A percentile compares a stretch with the other conserved stretches of the same genome.
These are phyloP conservation scores for Cyberlindnera mississippiensis DNA, from an alignment of 805 yeast species.

Conservation along the genomic window DNA sequence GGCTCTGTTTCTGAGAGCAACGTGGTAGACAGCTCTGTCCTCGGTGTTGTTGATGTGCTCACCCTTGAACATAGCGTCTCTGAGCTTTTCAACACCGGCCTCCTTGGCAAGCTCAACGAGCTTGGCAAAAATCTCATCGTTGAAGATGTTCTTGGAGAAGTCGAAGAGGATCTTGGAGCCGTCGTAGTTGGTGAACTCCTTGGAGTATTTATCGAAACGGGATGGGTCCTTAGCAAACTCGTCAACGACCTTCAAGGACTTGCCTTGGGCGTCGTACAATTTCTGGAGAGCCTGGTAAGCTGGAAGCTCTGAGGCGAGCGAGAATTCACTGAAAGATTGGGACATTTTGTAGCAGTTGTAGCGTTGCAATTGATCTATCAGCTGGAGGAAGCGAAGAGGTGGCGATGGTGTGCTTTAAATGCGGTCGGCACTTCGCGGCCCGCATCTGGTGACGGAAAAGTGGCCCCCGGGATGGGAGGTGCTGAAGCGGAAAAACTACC, in stretches of 20 bases:
- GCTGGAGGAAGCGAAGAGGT: constrained; percentile 5
- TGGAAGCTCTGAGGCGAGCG: constrained; percentile 53
- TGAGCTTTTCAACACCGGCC: constrained; percentile 79
- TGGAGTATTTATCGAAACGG: constrained; percentile 74
- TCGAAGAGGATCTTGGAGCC: constrained; percentile 89
- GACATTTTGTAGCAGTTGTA: too few relatives aligned
- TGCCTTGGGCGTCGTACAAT: constrained; percentile 67
- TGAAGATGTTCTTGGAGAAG: constrained; percentile 89
- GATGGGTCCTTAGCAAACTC: constrained; percentile 72
- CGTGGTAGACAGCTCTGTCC: constrained; percentile 95
- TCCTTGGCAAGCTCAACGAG: constrained; percentile 82
- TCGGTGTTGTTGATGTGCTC: constrained; percentile 94
- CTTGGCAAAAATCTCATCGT: constrained; percentile 69
- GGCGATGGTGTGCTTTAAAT: neutral
- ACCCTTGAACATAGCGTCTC: constrained; percentile 92
- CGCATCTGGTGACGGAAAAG: constrained; percentile 17
- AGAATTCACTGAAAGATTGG: too few relatives aligned
- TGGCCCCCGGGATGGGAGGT: constrained; percentile 10
- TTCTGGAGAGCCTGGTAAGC: constrained; percentile 79
- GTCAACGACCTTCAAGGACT: constrained; percentile 60
- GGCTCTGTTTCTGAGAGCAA: constrained; percentile 92
- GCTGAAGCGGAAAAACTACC: too few relatives aligned
- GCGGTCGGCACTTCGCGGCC: too few relatives aligned
- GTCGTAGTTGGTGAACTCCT: constrained; percentile 78
- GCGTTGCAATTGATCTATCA: too few relatives aligned